These are phyloP conservation scores for Sisymbrium irio DNA, from an alignment of 345 rosid genomes.

Conservation along the genomic window DNA sequence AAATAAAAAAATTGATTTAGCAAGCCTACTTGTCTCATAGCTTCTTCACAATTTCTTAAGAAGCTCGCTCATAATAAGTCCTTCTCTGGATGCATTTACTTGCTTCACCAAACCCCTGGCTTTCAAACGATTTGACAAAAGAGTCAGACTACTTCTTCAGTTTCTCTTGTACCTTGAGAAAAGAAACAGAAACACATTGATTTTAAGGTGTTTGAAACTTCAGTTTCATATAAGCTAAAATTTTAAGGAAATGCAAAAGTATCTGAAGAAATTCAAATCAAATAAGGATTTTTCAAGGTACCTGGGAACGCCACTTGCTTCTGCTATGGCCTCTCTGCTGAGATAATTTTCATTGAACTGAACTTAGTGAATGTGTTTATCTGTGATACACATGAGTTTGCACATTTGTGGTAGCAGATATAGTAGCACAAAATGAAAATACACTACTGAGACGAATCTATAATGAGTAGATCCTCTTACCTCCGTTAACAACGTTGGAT, in stretches of 20 bases:
- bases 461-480: slow-evolving; percentile 32
- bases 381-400: neutral
- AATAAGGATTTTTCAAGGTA: slow-evolving; percentile 28
- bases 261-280: slow-evolving; percentile 1
- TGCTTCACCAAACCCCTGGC: slow-evolving; percentile 66
- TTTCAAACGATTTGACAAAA: slow-evolving; percentile 55
- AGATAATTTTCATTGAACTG: slow-evolving; percentile 6
- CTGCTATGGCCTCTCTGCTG: slow-evolving; percentile 90
- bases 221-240: neutral
- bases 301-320: slow-evolving; percentile 63
- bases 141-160: slow-evolving; percentile 55
- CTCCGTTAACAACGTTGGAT: slow-evolving; percentile 73
- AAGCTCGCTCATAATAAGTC: slow-evolving; percentile 79
- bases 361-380: neutral
- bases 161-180: slow-evolving; percentile 61
- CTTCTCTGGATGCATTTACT: slow-evolving; percentile 62
- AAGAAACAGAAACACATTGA: neutral
- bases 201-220: neutral
- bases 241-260: neutral
- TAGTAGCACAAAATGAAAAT: neutral
- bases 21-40: slow-evolving; percentile 39
- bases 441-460: neutral
- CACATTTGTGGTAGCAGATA: neutral
- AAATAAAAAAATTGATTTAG: neutral
- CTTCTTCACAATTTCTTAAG: slow-evolving; percentile 78